A percentile compares a stretch with the other conserved stretches of the same genome.
Conservation (phyloP, 805 yeast species). For the Hermanozyma aechmeae region DNA sequence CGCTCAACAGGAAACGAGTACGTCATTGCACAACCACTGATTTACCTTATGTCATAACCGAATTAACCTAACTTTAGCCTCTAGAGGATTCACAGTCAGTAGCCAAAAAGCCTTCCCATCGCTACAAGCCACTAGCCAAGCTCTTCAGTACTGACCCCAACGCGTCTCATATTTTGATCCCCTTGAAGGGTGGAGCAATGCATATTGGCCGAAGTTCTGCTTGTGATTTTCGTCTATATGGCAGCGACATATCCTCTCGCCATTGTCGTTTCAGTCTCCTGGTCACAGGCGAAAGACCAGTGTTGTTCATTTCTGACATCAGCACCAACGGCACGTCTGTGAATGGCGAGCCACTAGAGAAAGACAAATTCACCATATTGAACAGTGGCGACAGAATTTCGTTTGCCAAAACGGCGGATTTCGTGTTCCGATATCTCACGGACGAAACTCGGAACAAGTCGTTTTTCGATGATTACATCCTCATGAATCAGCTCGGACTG, state of each 20-base stretch:
- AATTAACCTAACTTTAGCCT: no score
- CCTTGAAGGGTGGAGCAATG: conserved; percentile 16
- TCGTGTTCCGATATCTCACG: conserved; percentile 36
- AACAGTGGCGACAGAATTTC: conserved; percentile 56
- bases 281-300: conserved; percentile 21
- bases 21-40: no score
- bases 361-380: conserved; percentile 38
- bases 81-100: no score
- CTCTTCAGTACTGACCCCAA: conserved; percentile 13
- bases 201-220: conserved; percentile 49
- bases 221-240: conserved; percentile 47
- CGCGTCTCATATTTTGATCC: conserved; percentile 14
- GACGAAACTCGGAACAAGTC: conserved; percentile 22
- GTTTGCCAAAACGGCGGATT: conserved; percentile 44
- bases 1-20: conserved; percentile 18
- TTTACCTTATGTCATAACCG: no score
- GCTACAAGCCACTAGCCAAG: conserved; percentile 8
- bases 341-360: conserved; percentile 46
- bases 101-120: no score
- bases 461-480: conserved; percentile 47
- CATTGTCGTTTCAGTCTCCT: conserved; percentile 49
- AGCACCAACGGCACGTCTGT: conserved; percentile 62
- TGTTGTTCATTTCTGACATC: conserved; percentile 42
- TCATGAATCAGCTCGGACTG: conserved; percentile 56
- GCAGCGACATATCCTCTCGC: conserved; percentile 53